phyloP scores from a whole-genome alignment of 441 rosid species.

The Corymbia calophylla region DNA sequence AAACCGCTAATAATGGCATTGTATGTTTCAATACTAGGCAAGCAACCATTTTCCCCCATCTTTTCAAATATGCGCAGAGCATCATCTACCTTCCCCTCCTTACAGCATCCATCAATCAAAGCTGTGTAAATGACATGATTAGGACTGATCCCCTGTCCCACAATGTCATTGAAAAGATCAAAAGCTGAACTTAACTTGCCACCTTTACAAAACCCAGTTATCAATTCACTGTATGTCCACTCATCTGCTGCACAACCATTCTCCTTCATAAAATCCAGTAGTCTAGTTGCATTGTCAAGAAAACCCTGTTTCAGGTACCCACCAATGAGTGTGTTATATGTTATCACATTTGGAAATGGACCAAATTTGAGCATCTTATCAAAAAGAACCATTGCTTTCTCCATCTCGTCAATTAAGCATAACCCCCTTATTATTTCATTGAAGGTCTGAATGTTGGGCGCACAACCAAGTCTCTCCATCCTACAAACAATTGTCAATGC shows the following conservation, averaged over 20 bases:
- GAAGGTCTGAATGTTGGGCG: conserved; percentile 31
- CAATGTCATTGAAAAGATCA: conserved; percentile 30
- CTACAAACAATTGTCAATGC: conserved; percentile 39
- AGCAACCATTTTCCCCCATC: conserved; percentile 43
- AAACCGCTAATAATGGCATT: conserved; percentile 44
- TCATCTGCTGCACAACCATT: conserved; percentile 36
- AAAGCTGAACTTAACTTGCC: conserved; percentile 39
- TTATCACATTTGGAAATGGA: conserved; percentile 40
- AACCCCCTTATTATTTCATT: conserved; percentile 39
- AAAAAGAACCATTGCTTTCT: conserved; percentile 50
- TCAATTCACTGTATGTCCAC: conserved; percentile 54
- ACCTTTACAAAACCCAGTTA: conserved; percentile 43
- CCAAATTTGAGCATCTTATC: conserved; percentile 34
- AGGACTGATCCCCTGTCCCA: conserved; percentile 32
- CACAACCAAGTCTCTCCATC: conserved; percentile 27
- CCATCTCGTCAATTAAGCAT: conserved; percentile 27
- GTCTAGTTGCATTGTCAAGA: conserved; percentile 35
- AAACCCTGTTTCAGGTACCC: conserved; percentile 32
- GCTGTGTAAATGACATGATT: conserved; percentile 45
- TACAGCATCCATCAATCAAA: conserved; percentile 53
- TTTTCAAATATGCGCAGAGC: conserved; percentile 39
- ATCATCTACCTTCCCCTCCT: conserved; percentile 39
- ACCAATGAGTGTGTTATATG: conserved; percentile 41
- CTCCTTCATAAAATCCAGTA: conserved; percentile 40
- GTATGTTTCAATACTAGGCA: conserved; percentile 35